phyloP scores from a whole-genome alignment of 352 stramenopile genomes.

The Globisporangium recalcitrans region DNA sequence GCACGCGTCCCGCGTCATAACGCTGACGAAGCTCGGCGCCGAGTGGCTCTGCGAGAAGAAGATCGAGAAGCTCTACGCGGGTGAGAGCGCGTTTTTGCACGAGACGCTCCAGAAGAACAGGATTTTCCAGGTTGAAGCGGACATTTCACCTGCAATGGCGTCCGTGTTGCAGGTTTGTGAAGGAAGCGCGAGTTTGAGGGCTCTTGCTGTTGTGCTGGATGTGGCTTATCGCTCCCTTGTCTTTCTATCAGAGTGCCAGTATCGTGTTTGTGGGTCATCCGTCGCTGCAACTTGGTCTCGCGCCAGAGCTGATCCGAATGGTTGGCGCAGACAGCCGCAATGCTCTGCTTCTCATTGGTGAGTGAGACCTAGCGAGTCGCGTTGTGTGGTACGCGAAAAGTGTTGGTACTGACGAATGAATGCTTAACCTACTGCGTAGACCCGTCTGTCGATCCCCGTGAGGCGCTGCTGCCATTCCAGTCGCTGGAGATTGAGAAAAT shows the following conservation, averaged over 20 bases:
- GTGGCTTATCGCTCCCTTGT: not conserved
- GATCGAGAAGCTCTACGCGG: slow-evolving; percentile 65
- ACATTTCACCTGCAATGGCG: slow-evolving; percentile 37
- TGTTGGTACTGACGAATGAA: not conserved
- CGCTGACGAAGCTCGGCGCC: slow-evolving; percentile 47
- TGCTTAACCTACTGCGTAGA: slow-evolving; percentile 26
- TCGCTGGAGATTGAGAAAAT: slow-evolving; percentile 72
- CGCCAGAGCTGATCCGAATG: slow-evolving; percentile 46
- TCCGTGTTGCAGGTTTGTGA: slow-evolving; percentile 49
- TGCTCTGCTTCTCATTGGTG: slow-evolving; percentile 65
- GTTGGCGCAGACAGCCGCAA: slow-evolving; percentile 60
- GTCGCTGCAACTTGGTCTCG: slow-evolving; percentile 54
- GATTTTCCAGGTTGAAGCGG: slow-evolving; percentile 37
- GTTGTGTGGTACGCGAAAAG: not conserved
- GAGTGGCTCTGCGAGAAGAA: slow-evolving; percentile 87
- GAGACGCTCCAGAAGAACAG: slow-evolving; percentile 46
- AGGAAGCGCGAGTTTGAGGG: not conserved
- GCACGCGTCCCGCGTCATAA: slow-evolving; percentile 38
- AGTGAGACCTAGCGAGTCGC: not conserved
- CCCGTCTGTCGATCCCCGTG: slow-evolving; percentile 40
- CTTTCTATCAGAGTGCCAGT: slow-evolving; percentile 39
- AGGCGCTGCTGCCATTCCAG: slow-evolving; percentile 55
- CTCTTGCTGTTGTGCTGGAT: not conserved
- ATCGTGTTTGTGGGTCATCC: slow-evolving; percentile 76
- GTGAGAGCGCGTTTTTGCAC: slow-evolving; percentile 68